These are phyloP conservation scores for Gossypium bickii DNA, from an alignment of 345 rosid genomes.

Conservation along the genomic window DNA sequence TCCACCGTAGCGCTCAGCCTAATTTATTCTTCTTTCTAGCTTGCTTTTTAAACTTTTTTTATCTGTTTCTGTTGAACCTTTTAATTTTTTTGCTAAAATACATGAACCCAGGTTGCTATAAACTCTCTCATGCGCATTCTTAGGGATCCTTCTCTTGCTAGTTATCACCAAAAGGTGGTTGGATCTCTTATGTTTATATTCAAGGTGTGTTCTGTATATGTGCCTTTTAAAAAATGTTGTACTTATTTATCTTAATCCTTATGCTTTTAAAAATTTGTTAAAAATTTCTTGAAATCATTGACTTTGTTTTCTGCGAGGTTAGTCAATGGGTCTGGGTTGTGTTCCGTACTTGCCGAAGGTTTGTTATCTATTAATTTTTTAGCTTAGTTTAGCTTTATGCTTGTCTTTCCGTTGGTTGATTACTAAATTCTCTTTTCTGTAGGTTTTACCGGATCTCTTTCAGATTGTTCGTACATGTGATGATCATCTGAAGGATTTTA, in stretches of 20 bases:
- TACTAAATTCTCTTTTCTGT: neutral
- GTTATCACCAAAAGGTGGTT: constrained; percentile 97
- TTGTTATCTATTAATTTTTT: constrained; percentile 28
- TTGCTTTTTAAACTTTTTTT: constrained; percentile 18
- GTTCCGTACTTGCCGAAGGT: constrained; percentile 98
- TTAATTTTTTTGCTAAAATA: neutral
- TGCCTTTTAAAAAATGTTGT: neutral
- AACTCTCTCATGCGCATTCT: constrained; percentile 97
- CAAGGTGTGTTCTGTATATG: constrained; percentile 50
- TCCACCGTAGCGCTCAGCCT: constrained; percentile 58
- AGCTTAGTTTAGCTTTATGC: neutral
- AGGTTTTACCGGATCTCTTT: constrained; percentile 98
- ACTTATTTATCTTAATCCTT: neutral
- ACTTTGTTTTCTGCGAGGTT: constrained; percentile 44
- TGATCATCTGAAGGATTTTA: constrained; percentile 84
- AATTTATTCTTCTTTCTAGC: constrained; percentile 16
- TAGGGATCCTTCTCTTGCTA: constrained; percentile 91
- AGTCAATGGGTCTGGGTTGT: constrained; percentile 98
- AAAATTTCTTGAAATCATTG: constrained; percentile 1
- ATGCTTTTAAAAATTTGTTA: neutral
- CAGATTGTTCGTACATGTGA: constrained; percentile 89
- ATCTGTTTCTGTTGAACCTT: neutral
- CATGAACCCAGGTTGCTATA: constrained; percentile 72
- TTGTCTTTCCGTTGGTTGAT: neutral
- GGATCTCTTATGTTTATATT: constrained; percentile 96